Percentiles rank a stretch among this genome's conserved stretches.
phyloP scores from a whole-genome alignment of 176 grass and related monocot genomes.

The Themeda triandra region DNA sequence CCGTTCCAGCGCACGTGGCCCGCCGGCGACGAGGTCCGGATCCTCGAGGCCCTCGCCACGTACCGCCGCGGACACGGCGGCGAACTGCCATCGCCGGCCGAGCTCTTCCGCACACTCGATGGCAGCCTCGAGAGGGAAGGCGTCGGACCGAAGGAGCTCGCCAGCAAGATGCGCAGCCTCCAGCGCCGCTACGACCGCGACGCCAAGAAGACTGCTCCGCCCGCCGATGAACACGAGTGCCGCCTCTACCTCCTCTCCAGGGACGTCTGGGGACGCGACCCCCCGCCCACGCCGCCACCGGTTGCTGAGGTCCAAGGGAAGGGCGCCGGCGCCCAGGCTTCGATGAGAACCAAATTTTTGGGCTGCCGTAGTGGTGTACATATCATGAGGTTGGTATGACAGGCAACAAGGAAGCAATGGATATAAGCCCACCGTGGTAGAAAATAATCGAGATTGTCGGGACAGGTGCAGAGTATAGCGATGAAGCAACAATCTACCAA shows the following conservation, averaged over 20 bases:
- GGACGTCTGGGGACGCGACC: slow-evolving; percentile 19
- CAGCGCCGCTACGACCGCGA: slow-evolving; percentile 18
- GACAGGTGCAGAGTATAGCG: too few relatives aligned
- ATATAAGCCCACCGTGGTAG: too few relatives aligned
- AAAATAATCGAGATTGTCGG: too few relatives aligned
- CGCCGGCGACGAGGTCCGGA: slow-evolving; percentile 17
- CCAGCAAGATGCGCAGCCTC: slow-evolving; percentile 17
- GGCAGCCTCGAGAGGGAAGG: slow-evolving; percentile 1
- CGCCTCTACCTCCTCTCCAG: slow-evolving; percentile 26
- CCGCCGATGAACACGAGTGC: slow-evolving; percentile 15
- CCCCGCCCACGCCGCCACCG: not conserved
- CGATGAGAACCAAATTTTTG: too few relatives aligned
- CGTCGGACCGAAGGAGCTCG: not conserved
- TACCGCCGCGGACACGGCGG: slow-evolving; percentile 9
- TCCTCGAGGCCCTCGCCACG: slow-evolving; percentile 33
- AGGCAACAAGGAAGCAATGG: too few relatives aligned
- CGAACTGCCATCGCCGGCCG: not conserved
- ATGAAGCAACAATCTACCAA: too few relatives aligned
- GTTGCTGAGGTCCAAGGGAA: not conserved
- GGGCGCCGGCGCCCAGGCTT: not conserved
- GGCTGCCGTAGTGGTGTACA: too few relatives aligned
- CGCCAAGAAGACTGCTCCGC: not conserved
- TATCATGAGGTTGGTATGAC: too few relatives aligned
- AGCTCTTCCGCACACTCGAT: not conserved
- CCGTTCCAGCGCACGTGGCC: slow-evolving; percentile 28